Conservation (phyloP, 371 early-diverging fungal genomes). For the Apophysomyces elegans region DNA sequence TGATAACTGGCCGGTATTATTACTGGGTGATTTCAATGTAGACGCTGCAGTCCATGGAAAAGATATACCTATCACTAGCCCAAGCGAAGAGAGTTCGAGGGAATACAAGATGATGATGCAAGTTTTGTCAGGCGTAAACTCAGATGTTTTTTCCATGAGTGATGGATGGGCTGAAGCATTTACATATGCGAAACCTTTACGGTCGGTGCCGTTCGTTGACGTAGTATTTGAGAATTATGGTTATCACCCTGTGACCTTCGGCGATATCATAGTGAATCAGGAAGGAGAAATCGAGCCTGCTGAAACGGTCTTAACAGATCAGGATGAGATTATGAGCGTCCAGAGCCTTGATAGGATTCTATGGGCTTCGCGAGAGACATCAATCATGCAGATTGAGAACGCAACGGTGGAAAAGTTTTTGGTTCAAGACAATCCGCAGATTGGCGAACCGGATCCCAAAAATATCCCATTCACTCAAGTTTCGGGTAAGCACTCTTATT, state of each 20-base stretch:
- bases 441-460: constrained; percentile 9
- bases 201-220: constrained; percentile 43
- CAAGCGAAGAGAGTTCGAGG: constrained; percentile 39
- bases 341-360: constrained; percentile 79
- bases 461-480: constrained; percentile 49
- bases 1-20: constrained; percentile 53
- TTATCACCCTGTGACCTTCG: constrained; percentile 83
- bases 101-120: constrained; percentile 75
- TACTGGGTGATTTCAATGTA: constrained; percentile 81
- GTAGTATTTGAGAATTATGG: constrained; percentile 57
- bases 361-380: constrained; percentile 27
- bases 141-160: constrained; percentile 29
- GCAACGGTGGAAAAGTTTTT: constrained; percentile 40
- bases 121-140: constrained; percentile 55
- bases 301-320: constrained; percentile 67
- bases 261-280: constrained; percentile 52
- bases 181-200: background rate
- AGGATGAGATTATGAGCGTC: constrained; percentile 54
- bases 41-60: constrained; percentile 60
- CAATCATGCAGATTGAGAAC: constrained; percentile 19
- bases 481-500: constrained; percentile 40
- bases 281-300: constrained; percentile 52
- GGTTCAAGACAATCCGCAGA: constrained; percentile 24
- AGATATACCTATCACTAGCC: constrained; percentile 20
- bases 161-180: constrained; percentile 24